Evolutionary conservation across 2,329 filamentous ascomycete genomes (phyloP), one percentile per base, ranked within the genome.

Genomic region (Pochonia chlamydosporia): DNA sequence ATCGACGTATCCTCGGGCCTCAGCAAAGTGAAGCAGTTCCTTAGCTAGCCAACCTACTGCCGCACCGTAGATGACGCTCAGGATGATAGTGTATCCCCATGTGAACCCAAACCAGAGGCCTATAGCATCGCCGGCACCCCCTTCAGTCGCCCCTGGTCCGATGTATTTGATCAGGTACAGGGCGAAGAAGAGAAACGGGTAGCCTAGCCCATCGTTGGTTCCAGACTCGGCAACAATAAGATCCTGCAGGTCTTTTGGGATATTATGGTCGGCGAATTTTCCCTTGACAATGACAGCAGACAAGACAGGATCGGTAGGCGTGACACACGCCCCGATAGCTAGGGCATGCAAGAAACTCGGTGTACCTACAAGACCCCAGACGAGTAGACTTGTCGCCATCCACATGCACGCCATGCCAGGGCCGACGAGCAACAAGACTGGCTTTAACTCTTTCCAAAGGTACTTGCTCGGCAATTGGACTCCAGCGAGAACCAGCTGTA

Each of bases 271-370:
- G 1, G 91, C 91, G 61, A 95, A 96, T 57, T 88, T 91, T 26
- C 90, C 90, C 70, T 96, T 96, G 40, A 96, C 89, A 48, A 96
- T 95, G 3, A 87, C 87, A 53, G 93, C 92, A 14, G 87, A 92
- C 31, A 96, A 66, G 1, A 96, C 82, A 0, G 91, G 91, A 58
- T 96, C 91, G 0, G 91, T 96, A 0, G 90, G 91, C 3, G 91
- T 93, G n/a, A 96, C 82, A 59, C 90, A 95, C 1, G 90, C 87
- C 1, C 83, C 90, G 10, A 95, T 73, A 14, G 84, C 86, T 10
- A 96, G 73, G 0, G 91, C 87, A 54, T 93, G 85, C 2, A 96
- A 72, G 53, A 93, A 87, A 25, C 72, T 73, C 14, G 92, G 71
- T 43, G 81, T 69, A 0, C 88, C 87, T 2, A 91, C 81, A 51